A percentile compares a stretch with the other conserved stretches of the same genome.
phyloP scores from a whole-genome alignment of 2,329 filamentous ascomycete species.

The Monilinia fructigena region DNA sequence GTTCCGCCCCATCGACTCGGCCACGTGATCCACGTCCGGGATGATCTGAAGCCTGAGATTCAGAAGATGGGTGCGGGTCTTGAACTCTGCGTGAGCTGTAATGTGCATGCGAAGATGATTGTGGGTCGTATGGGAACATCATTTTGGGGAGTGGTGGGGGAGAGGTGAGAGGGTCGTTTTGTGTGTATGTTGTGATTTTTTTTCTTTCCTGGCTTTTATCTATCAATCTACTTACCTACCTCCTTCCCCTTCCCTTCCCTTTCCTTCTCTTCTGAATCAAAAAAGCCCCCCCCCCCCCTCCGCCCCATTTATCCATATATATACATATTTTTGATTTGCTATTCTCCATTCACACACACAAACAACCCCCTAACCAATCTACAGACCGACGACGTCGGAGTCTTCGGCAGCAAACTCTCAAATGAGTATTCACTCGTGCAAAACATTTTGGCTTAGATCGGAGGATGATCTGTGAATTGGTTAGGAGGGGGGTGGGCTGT shows the following conservation, averaged over 20 bases:
- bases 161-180: not conserved
- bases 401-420: constrained; percentile 74
- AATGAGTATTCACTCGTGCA: constrained; percentile 75
- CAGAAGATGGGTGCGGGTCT: constrained; percentile 32
- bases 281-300: too few relatives aligned
- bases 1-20: constrained; percentile 61
- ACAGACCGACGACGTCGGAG: constrained; percentile 79
- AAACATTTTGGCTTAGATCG: constrained; percentile 62
- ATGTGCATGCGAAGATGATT: not conserved
- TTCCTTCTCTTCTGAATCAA: too few relatives aligned
- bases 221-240: too few relatives aligned
- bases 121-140: not conserved
- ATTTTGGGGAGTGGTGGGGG: not conserved
- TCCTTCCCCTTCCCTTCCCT: not conserved
- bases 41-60: constrained; percentile 58
- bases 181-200: too few relatives aligned
- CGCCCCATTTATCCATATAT: too few relatives aligned
- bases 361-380: too few relatives aligned
- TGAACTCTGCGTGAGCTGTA: not conserved
- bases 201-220: too few relatives aligned
- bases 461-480: constrained; percentile 52
- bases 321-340: too few relatives aligned
- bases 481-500: constrained; percentile 58
- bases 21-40: constrained; percentile 74
- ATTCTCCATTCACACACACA: too few relatives aligned